Evolutionary conservation across 179 eudicot genomes (phyloP).

Genomic region (Beta corolliflora): DNA sequence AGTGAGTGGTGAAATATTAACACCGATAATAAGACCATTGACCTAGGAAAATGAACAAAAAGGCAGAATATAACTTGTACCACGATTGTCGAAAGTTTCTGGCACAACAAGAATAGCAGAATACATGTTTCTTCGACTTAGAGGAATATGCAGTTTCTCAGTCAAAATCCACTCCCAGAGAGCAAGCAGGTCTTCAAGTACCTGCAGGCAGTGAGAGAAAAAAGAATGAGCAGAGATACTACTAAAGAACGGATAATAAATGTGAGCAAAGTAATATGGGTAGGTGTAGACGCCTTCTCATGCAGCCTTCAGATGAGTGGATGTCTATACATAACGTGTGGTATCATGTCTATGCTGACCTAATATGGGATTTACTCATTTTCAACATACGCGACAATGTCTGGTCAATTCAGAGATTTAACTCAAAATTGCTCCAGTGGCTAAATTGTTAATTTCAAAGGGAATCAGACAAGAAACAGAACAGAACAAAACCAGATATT

Average conservation of each 20-base stretch:
- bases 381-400: neutral
- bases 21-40: neutral
- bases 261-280: neutral
- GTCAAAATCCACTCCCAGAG: constrained; percentile 97
- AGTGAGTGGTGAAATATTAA: neutral
- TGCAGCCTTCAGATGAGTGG: neutral
- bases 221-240: neutral
- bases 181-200: constrained; percentile 80
- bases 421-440: neutral
- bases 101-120: constrained; percentile 89
- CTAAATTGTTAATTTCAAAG: neutral
- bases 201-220: constrained; percentile 40
- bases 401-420: neutral
- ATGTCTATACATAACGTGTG: neutral
- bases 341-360: neutral
- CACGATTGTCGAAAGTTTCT: constrained; percentile 90
- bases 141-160: constrained; percentile 73
- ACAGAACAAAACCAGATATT: neutral
- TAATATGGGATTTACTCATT: neutral
- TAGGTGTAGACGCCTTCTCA: neutral
- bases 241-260: neutral
- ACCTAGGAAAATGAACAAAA: neutral
- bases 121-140: constrained; percentile 66
- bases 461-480: neutral
- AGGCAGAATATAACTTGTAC: constrained; percentile 37